phyloP scores from a whole-genome alignment of 1,284 basidiomycete species.

The Ceratobasidium sp. region DNA sequence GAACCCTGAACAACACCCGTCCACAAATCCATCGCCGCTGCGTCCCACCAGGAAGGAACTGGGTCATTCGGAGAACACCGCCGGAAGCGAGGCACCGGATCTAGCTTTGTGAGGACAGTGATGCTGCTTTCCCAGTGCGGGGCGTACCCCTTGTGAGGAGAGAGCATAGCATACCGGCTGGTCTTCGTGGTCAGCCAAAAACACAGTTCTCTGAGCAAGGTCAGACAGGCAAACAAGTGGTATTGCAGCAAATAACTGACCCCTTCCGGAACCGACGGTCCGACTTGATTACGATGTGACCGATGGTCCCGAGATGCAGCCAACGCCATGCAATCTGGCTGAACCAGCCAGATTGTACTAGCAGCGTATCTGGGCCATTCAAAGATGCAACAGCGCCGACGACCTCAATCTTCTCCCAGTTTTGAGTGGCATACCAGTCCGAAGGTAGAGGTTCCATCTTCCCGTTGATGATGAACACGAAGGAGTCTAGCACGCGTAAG shows the following conservation, averaged over 20 bases:
- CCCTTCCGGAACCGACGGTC: neutral
- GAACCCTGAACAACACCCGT: neutral
- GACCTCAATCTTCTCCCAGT: neutral
- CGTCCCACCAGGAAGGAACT: neutral
- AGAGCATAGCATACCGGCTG: neutral
- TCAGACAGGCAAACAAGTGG: neutral
- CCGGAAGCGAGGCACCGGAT: neutral
- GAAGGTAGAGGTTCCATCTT: neutral
- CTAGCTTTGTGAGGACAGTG: neutral
- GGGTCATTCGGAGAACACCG: neutral
- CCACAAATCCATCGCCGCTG: neutral
- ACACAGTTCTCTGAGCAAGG: neutral
- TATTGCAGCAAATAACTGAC: neutral
- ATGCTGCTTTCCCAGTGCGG: neutral
- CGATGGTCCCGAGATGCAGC: neutral
- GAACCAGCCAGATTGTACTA: neutral
- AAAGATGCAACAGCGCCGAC: neutral
- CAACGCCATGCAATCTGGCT: neutral
- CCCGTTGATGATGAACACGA: neutral
- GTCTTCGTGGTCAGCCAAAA: neutral
- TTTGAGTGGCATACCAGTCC: neutral
- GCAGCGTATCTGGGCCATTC: neutral
- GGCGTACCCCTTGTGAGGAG: neutral
- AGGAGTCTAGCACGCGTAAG: neutral
- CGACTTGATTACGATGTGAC: neutral